Percentiles rank a stretch among this genome's conserved stretches.
Evolutionary conservation across 1,284 basidiomycete species (phyloP).

Genomic region (Ceratobasidium sp.): DNA sequence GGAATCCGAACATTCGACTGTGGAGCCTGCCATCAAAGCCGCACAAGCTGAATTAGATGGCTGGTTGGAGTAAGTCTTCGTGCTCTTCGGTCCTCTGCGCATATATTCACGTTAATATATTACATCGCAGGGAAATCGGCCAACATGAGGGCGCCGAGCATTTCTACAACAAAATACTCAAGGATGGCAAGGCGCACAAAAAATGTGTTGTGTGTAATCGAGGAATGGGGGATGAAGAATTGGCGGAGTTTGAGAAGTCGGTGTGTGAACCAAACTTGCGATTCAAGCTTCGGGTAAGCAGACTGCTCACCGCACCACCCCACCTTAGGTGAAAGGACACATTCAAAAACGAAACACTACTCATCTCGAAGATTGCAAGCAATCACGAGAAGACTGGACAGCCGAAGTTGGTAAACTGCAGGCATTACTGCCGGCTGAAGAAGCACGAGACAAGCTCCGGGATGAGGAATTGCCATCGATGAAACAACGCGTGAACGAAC

Average conservation of each 20-base stretch:
- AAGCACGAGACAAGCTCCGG: slow-evolving; percentile 65
- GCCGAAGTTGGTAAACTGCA: slow-evolving; percentile 68
- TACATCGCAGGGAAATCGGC: slow-evolving; percentile 49
- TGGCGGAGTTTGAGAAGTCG: slow-evolving; percentile 71
- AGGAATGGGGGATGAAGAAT: slow-evolving; percentile 69
- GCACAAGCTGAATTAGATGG: slow-evolving; percentile 64
- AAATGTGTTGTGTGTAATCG: slow-evolving; percentile 83
- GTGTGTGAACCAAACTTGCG: slow-evolving; percentile 57
- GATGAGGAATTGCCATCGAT: slow-evolving; percentile 72
- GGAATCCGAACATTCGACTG: slow-evolving; percentile 53
- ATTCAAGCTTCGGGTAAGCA: slow-evolving; percentile 60
- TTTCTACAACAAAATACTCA: slow-evolving; percentile 73
- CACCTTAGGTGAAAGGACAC: slow-evolving; percentile 55
- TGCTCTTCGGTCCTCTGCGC: neutral
- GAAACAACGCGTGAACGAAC: slow-evolving; percentile 69
- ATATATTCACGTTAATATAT: neutral
- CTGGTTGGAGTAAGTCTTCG: slow-evolving; percentile 63
- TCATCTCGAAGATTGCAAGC: slow-evolving; percentile 53
- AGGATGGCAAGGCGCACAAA: slow-evolving; percentile 69
- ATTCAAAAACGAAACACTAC: slow-evolving; percentile 37
- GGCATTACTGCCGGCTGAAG: slow-evolving; percentile 65
- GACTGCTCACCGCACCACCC: slow-evolving; percentile 63
- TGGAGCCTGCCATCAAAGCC: slow-evolving; percentile 69
- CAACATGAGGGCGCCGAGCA: slow-evolving; percentile 53
- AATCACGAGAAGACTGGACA: slow-evolving; percentile 71